These are phyloP conservation scores for Globisporangium acanthophoron DNA, from an alignment of 352 stramenopile species.

Conservation along the genomic window DNA sequence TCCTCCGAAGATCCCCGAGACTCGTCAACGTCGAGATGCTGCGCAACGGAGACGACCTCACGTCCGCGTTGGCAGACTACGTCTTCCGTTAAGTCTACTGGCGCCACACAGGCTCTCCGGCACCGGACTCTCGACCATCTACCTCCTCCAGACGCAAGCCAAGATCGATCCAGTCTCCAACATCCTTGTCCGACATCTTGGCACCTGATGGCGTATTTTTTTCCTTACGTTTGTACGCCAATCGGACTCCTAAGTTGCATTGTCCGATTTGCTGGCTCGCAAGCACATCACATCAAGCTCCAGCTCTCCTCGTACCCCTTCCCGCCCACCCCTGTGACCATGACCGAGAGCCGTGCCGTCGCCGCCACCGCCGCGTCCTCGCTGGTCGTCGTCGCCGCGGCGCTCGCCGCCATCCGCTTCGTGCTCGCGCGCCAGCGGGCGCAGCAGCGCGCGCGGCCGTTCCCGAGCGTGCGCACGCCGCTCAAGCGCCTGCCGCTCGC, in stretches of 20 bases:
- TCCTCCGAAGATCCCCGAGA: not conserved
- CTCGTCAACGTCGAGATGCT: not conserved
- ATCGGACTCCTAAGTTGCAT: not conserved
- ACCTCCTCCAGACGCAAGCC: no score
- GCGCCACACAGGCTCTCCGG: no score
- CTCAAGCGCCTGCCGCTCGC: constrained; percentile 63
- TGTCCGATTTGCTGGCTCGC: not conserved
- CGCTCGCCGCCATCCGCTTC: constrained; percentile 50
- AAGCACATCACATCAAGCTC: not conserved
- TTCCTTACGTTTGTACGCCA: no score
- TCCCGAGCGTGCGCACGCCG: constrained; percentile 60
- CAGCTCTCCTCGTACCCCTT: not conserved
- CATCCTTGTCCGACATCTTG: no score
- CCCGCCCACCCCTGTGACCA: not conserved
- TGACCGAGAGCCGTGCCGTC: constrained; percentile 10
- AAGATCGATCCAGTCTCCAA: no score
- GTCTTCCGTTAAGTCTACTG: not conserved
- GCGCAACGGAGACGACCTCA: not conserved
- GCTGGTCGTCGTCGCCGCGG: constrained; percentile 26
- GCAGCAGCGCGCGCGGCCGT: constrained; percentile 38
- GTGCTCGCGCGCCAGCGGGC: constrained; percentile 55
- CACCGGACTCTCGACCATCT: no score
- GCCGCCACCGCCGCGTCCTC: constrained; percentile 16
- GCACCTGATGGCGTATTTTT: no score
- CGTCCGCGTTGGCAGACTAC: not conserved